Evolutionary conservation across 306 rosid genomes (phyloP), one percentile per base, ranked within the genome.

Genomic region (Trifolium dubium): DNA sequence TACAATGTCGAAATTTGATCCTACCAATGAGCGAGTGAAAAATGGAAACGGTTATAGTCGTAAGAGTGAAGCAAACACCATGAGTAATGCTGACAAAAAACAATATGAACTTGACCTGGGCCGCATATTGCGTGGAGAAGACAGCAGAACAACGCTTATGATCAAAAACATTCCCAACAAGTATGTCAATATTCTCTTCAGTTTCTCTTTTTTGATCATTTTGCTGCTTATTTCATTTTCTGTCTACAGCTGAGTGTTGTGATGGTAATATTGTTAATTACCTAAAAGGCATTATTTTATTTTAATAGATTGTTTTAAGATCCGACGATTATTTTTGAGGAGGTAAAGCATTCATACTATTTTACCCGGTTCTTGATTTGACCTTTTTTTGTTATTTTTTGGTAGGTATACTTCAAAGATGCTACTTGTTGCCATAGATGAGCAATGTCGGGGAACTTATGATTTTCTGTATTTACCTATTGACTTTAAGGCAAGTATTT

Each of bases 381-480:
- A 13, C 67, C 28, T 34, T 34, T 56, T 67, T 67, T 23, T 15
- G 58, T 75, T 54, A 32, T n/a, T 75, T 54, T 75, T 67, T 53
- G 70, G 32, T 84, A 91, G 92, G 86, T 91, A 91, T 76, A 91
- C 97, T 61, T 91, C 95, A 71, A 91, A 89, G 89, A 91, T 91
- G 95, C 89, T 91, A 80, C 88, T 91, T 30, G 88, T 87, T 64
- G 97, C 94, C 72, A 87, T 91, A 41, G 97, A 91, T 71, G 97
- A 87, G 86, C 82, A 83, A 74, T 89, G 95, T 75, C 86, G 87
- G 8, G 95, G 97, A 83, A 87, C 92, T 68, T 91, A 91, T 67
- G 97, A 91, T 85, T 91, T 91, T 76, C 85, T 91, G 70, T 91
- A 91, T 78, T 74, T 91, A 84, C 97, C 97, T 75, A 91, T 91